These are phyloP conservation scores for Penicillium tannophilum DNA, from an alignment of 495 filamentous ascomycete genomes.

Conservation along the genomic window DNA sequence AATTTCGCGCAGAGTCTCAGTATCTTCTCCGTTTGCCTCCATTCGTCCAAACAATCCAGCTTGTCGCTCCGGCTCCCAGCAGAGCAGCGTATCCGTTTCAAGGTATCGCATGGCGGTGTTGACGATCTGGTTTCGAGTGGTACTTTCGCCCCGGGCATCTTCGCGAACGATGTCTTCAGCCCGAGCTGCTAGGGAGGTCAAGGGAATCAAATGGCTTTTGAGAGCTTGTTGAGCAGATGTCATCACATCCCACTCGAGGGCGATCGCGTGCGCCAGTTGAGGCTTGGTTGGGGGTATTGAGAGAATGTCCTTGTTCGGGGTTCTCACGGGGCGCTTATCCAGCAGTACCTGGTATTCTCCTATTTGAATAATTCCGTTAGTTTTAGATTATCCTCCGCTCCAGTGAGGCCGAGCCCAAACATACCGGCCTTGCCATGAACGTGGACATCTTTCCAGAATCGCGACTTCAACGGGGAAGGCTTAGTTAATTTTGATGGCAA, in stretches of 20 bases:
- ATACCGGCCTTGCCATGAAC: constrained; percentile 56
- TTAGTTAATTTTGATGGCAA: constrained; percentile 38
- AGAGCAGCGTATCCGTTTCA: constrained; percentile 91
- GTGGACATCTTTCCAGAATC: constrained; percentile 83
- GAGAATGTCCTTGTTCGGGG: constrained; percentile 71
- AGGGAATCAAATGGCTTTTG: constrained; percentile 77
- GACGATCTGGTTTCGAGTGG: constrained; percentile 60
- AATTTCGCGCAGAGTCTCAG: constrained; percentile 65
- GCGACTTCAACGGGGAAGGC: constrained; percentile 57
- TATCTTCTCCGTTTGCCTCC: constrained; percentile 21
- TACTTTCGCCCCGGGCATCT: constrained; percentile 51
- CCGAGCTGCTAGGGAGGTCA: constrained; percentile 83
- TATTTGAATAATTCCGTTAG: constrained; percentile 35
- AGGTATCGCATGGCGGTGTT: constrained; percentile 78
- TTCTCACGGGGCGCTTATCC: constrained; percentile 77
- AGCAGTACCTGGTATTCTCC: constrained; percentile 72
- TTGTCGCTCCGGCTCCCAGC: constrained; percentile 74
- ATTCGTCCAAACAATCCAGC: constrained; percentile 27
- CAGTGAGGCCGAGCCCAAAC: constrained; percentile 16
- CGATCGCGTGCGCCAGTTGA: constrained; percentile 82
- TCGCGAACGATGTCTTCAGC: constrained; percentile 76
- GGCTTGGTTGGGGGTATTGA: constrained; percentile 72
- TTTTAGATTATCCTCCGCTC: not conserved
- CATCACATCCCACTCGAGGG: constrained; percentile 89
- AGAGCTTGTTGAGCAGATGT: constrained; percentile 75